These are phyloP conservation scores for Solanum neorickii DNA, from an alignment of 257 asterid genomes.

Conservation along the genomic window DNA sequence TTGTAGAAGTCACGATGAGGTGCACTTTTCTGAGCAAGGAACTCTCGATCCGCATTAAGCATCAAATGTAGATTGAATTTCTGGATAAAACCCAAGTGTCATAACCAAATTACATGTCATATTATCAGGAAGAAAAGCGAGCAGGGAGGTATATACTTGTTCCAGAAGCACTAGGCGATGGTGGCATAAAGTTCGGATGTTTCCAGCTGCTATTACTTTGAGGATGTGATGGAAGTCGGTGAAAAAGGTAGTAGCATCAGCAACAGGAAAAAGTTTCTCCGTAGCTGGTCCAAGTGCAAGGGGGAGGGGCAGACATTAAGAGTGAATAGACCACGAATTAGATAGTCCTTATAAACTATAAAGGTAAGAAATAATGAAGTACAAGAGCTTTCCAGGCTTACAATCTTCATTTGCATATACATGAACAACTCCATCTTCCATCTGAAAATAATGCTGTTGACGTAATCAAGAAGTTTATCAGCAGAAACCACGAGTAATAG, in stretches of 20 bases:
- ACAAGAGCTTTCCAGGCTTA: constrained; percentile 25
- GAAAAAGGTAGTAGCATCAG: constrained; percentile 89
- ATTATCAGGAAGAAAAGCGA: neutral
- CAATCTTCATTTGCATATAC: constrained; percentile 76
- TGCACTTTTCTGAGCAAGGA: constrained; percentile 97
- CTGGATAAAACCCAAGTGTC: constrained; percentile 23
- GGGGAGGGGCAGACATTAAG: neutral
- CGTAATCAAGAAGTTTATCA: constrained; percentile 8
- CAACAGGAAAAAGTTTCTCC: constrained; percentile 80
- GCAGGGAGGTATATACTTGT: constrained; percentile 37
- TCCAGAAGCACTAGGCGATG: constrained; percentile 91
- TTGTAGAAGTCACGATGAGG: constrained; percentile 98
- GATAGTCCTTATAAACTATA: neutral
- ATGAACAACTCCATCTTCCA: constrained; percentile 98
- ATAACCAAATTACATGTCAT: neutral
- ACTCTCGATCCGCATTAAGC: constrained; percentile 98
- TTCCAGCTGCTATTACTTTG: constrained; percentile 92
- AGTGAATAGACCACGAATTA: neutral
- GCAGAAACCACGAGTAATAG: neutral
- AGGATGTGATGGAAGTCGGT: constrained; percentile 93
- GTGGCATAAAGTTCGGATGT: constrained; percentile 81
- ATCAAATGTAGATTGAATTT: constrained; percentile 97
- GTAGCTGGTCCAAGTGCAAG: constrained; percentile 42
- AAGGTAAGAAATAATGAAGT: neutral
- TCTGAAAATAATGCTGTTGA: constrained; percentile 79